phyloP scores from a whole-genome alignment of 2,329 filamentous ascomycete genomes.

The Sclerotiophoma versabilis region DNA sequence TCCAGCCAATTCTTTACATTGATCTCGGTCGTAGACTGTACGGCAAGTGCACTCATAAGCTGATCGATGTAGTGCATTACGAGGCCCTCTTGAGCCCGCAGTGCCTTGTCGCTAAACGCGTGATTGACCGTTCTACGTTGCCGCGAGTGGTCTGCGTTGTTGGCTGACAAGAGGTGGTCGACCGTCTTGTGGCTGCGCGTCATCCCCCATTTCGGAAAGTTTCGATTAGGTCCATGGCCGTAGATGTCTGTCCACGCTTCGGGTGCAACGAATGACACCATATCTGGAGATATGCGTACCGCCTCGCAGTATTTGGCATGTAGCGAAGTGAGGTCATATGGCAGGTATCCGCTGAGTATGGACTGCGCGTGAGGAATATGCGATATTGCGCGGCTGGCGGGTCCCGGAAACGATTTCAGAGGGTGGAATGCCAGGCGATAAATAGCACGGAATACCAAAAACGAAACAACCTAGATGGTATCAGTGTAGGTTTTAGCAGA shows the following conservation, averaged over 20 bases:
- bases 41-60: background rate
- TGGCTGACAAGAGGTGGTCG: background rate
- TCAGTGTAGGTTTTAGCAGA: too few relatives aligned
- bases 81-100: background rate
- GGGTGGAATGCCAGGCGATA: background rate
- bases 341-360: too few relatives aligned
- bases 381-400: background rate
- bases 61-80: background rate
- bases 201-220: too few relatives aligned
- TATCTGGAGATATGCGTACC: background rate
- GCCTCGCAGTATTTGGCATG: background rate
- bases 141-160: background rate
- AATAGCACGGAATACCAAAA: background rate
- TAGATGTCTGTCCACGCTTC: background rate
- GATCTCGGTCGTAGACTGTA: background rate
- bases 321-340: background rate
- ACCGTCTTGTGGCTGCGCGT: background rate
- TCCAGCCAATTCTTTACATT: conserved; percentile 43
- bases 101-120: background rate
- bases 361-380: background rate
- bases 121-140: background rate
- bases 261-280: background rate
- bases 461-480: too few relatives aligned
- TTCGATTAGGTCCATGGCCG: background rate
- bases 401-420: background rate